Base-by-base conservation (phyloP, 164 flowering plant genomes). In the Malania oleifera region DNA sequence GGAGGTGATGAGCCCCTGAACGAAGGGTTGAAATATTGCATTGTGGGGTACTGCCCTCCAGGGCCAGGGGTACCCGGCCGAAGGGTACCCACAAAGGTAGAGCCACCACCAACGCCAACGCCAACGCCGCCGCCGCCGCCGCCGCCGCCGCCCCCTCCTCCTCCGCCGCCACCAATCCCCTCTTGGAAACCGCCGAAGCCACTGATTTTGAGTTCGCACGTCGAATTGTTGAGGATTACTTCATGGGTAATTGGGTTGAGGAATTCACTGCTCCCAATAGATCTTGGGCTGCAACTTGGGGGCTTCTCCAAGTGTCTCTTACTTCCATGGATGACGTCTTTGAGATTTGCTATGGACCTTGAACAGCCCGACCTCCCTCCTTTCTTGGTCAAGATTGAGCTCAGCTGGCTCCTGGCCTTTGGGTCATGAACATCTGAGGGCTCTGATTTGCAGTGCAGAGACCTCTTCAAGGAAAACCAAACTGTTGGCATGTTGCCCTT, bases 1-100 rank as follows among this genome's bases (percentile, higher is more conserved):
- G 84, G 77, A 45, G 85, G 70, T 24, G 77, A 58, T 20, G 80
- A 56, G 34, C 57, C 64, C 60, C 75, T 80, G 39, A 68, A 71
- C 1, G 89, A 70, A 60, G 80, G 76, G 55, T 74, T 83, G 47
- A 74, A 72, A 52, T 72, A 84, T 52, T 82, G 86, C 80, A 80
- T 73, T 55, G 80, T 64, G 46, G 78, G 76, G 67, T 77, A n/a
- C n/a, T n/a, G 77, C 48, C 91, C 87, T 49, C 91, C 91, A 59
- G 97, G 97, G 14, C 95, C 96, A 62, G 97, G 96, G 7, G 97
- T 90, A 1, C 97, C 98, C 11, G 97, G 98, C 77, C 77, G 79
- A 20, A 92, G 71, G 3, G 89, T 87, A n/a, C 91, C 96, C 60
- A 86, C 82, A 75, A 79, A 89, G 0, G 80, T 69, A 23, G 95